Evolutionary conservation across 495 filamentous ascomycete genomes (phyloP).

Genomic region (Aspergillus leporis): DNA sequence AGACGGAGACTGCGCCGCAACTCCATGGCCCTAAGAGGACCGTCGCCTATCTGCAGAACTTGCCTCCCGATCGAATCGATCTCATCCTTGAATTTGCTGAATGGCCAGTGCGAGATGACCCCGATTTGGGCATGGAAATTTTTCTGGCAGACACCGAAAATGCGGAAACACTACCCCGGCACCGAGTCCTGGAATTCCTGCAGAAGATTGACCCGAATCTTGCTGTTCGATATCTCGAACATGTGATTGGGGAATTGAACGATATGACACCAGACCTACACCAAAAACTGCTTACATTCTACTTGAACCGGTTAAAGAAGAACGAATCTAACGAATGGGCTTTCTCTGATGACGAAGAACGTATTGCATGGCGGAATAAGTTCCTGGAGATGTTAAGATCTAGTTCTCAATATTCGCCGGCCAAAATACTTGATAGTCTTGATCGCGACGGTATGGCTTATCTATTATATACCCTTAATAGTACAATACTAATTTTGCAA

Average conservation of each 20-base stretch:
- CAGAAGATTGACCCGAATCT: conserved; percentile 64
- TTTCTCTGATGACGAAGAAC: conserved; percentile 50
- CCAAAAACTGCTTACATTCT: conserved; percentile 75
- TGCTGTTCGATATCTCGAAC: conserved; percentile 83
- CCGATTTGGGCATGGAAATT: conserved; percentile 86
- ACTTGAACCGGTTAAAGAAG: conserved; percentile 62
- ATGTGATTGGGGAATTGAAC: conserved; percentile 84
- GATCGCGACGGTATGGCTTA: conserved; percentile 71
- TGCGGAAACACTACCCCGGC: conserved; percentile 82
- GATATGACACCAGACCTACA: conserved; percentile 86
- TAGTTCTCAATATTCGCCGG: conserved; percentile 77
- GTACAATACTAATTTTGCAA: not conserved
- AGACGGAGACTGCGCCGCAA: conserved; percentile 49
- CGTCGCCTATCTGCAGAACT: conserved; percentile 83
- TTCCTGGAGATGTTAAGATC: conserved; percentile 73
- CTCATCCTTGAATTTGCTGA: conserved; percentile 87
- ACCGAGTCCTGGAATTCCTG: conserved; percentile 73
- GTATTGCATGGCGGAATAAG: conserved; percentile 58
- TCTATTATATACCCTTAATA: not conserved
- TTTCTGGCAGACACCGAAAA: conserved; percentile 95
- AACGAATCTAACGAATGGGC: conserved; percentile 31
- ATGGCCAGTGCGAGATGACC: conserved; percentile 77
- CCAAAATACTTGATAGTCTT: conserved; percentile 70
- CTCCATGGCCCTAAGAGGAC: conserved; percentile 84
- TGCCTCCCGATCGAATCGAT: conserved; percentile 85